Conservation (phyloP, 1,284 basidiomycete species). For the Cutaneotrichosporon cavernicola region DNA sequence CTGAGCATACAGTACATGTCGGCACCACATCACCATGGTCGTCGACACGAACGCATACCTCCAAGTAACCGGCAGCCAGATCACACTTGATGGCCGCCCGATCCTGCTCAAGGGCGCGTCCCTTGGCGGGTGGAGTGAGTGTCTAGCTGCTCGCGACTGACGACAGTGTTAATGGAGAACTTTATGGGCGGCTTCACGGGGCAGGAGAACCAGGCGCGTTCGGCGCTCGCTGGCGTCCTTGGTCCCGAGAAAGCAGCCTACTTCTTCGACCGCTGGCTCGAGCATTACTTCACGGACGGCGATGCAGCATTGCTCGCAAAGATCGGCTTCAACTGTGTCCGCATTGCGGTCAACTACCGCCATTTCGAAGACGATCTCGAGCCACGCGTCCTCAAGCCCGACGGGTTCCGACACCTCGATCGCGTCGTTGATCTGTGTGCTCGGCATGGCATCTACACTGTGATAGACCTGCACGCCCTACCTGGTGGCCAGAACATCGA, state of each 20-base stretch:
- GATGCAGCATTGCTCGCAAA: constrained; percentile 65
- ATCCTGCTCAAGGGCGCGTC: constrained; percentile 44
- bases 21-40: not conserved
- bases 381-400: constrained; percentile 46
- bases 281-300: constrained; percentile 64
- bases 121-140: constrained; percentile 48
- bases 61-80: constrained; percentile 15
- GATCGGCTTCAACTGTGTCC: constrained; percentile 67
- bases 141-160: not conserved
- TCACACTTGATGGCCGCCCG: constrained; percentile 28
- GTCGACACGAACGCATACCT: constrained; percentile 8
- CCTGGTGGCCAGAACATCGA: no score
- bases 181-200: no score
- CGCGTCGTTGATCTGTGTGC: constrained; percentile 45
- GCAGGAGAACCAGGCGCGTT: constrained; percentile 61
- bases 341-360: constrained; percentile 50
- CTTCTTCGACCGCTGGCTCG: constrained; percentile 70
- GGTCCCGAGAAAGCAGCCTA: constrained; percentile 67
- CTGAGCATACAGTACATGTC: not conserved
- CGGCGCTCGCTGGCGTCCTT: constrained; percentile 62
- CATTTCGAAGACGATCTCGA: constrained; percentile 50
- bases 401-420: constrained; percentile 50
- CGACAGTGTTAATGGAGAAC: constrained; percentile 47
- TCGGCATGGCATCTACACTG: constrained; percentile 43
- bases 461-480: no score